A percentile compares a stretch with the other conserved stretches of the same genome.
Evolutionary conservation across 2,329 filamentous ascomycete genomes (phyloP).

Genomic region (Penicillium rolfsii): DNA sequence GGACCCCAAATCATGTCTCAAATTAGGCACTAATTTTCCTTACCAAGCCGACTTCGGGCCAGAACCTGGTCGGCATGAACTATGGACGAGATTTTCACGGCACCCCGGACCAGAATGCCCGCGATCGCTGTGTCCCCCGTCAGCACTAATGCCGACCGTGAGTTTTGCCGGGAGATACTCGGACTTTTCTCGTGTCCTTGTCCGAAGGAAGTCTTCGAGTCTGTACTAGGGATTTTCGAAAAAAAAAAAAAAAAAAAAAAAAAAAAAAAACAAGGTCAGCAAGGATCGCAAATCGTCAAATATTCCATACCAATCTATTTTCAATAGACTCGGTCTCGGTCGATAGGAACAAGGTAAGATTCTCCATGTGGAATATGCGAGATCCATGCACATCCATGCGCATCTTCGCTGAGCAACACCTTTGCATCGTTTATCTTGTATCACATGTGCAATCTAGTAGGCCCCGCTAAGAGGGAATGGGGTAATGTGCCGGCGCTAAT

Average conservation of each 20-base stretch:
- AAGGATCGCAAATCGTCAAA: no score
- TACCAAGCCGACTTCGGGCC: not conserved
- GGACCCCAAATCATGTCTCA: not conserved
- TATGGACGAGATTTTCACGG: not conserved
- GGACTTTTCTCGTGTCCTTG: not conserved
- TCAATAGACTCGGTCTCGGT: not conserved
- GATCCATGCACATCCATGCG: not conserved
- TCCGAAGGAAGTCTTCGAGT: no score
- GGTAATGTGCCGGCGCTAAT: not conserved
- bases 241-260: no score
- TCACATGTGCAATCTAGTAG: not conserved
- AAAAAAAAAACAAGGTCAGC: no score
- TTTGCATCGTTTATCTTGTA: not conserved
- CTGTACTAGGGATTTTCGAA: no score
- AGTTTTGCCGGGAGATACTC: not conserved
- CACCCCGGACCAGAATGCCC: constrained; percentile 1
- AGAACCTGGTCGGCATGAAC: not conserved
- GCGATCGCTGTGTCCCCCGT: not conserved
- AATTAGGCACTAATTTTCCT: not conserved
- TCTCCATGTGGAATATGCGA: not conserved
- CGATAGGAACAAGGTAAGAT: not conserved
- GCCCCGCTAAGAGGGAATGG: not conserved
- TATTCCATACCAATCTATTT: no score
- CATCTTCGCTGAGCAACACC: not conserved
- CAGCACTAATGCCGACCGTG: constrained; percentile 2